Percentiles rank a stretch among this genome's conserved stretches.
Conservation (phyloP, 805 yeast genomes). For the Metschnikowia vanudenii region DNA sequence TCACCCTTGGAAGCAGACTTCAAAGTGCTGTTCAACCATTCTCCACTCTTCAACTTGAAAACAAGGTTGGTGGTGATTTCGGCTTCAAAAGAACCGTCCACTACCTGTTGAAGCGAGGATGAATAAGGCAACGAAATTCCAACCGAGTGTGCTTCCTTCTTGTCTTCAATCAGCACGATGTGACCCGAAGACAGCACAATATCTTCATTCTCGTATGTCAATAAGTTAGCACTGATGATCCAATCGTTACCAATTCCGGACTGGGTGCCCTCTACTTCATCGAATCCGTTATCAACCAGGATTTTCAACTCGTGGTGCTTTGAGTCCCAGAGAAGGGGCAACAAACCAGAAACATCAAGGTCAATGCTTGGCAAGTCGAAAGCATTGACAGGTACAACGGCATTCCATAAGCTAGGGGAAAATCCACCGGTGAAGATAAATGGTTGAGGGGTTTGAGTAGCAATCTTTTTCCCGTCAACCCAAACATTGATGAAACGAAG, state of each 20-base stretch:
- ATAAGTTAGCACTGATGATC: conserved; percentile 57
- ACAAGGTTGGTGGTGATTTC: conserved; percentile 34
- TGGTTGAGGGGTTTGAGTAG: conserved; percentile 66
- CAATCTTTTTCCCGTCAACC: conserved; percentile 57
- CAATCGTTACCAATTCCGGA: conserved; percentile 50
- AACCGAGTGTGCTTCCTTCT: conserved; percentile 24
- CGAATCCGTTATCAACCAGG: conserved; percentile 18
- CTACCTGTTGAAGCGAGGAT: conserved; percentile 38
- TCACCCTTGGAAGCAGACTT: conserved; percentile 29
- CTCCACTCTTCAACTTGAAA: conserved; percentile 40
- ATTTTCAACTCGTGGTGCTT: conserved; percentile 29
- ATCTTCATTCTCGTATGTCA: conserved; percentile 50
- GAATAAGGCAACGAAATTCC: conserved; percentile 40
- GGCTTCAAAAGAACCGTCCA: conserved; percentile 35
- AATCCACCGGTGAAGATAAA: conserved; percentile 79
- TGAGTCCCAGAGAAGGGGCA: conserved; percentile 64
- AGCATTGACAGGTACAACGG: conserved; percentile 71
- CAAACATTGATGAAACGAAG: conserved; percentile 63
- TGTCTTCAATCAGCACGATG: conserved; percentile 23
- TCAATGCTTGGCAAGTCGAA: conserved; percentile 72
- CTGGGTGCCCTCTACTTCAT: conserved; percentile 14
- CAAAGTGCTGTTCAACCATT: conserved; percentile 28
- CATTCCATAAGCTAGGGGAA: conserved; percentile 78
- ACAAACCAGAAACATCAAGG: conserved; percentile 65
- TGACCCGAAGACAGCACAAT: conserved; percentile 42